Percentiles rank a stretch among this genome's conserved stretches.
These are phyloP conservation scores for Panicum miliaceum DNA, from an alignment of 176 grass and related monocot genomes.

Conservation along the genomic window DNA sequence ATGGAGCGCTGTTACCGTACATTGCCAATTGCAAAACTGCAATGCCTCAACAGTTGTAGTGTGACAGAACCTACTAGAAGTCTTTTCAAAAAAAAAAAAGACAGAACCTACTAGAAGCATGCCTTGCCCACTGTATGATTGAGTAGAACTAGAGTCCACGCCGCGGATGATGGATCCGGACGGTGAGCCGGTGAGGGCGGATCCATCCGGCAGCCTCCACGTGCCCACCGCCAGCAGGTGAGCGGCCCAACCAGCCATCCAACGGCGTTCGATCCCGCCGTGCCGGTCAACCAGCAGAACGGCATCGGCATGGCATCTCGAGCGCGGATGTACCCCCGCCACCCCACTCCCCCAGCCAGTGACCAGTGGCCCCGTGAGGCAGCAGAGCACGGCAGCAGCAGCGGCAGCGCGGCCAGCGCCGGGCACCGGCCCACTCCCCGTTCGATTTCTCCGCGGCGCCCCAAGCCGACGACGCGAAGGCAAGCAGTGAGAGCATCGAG, in stretches of 20 bases:
- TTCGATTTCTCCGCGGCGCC: background rate
- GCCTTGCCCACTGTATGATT: too few species aligned
- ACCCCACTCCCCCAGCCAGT: too few species aligned
- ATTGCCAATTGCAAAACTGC: too few species aligned
- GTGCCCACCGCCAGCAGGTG: background rate
- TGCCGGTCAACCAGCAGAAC: background rate
- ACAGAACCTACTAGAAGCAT: too few species aligned
- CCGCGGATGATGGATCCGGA: background rate
- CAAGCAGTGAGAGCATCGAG: background rate
- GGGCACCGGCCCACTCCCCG: background rate
- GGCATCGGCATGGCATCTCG: conserved; percentile 9
- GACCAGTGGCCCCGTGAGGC: background rate
- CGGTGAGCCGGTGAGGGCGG: background rate
- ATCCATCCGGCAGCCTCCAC: background rate
- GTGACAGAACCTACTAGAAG: too few species aligned
- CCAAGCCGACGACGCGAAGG: background rate
- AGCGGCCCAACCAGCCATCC: background rate
- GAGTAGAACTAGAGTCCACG: too few species aligned
- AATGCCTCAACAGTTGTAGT: too few species aligned
- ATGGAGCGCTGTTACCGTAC: too few species aligned
- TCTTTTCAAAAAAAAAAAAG: too few species aligned
- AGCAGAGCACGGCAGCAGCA: background rate
- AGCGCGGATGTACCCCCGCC: conserved; percentile 1
- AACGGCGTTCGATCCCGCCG: background rate
- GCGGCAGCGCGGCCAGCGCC: background rate